phyloP scores from a whole-genome alignment of 306 rosid species.

The Castanopsis chinensis region DNA sequence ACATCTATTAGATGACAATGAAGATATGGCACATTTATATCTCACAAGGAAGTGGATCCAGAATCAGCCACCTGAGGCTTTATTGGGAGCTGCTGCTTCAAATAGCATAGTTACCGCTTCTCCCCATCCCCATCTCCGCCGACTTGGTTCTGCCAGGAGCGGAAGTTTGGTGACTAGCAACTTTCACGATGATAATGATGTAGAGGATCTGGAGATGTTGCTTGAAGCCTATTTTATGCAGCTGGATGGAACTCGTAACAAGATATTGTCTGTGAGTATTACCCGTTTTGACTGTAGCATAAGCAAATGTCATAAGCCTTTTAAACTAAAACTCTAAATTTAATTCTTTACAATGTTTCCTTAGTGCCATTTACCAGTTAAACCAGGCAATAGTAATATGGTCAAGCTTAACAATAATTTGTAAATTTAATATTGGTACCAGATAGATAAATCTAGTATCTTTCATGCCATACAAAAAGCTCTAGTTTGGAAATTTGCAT shows the following conservation, averaged over 20 bases:
- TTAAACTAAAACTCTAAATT: not conserved
- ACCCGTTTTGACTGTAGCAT: not conserved
- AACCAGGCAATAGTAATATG: not conserved
- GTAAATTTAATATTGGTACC: not conserved
- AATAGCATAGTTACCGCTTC: constrained; percentile 34
- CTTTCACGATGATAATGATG: constrained; percentile 58
- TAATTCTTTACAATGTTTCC: not conserved
- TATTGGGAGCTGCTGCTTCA: constrained; percentile 48
- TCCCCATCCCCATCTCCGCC: constrained; percentile 47
- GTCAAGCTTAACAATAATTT: not conserved
- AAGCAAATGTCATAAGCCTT: not conserved
- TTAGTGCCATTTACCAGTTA: not conserved
- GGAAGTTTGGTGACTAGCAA: constrained; percentile 69
- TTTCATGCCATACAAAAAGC: not conserved
- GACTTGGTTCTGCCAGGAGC: constrained; percentile 60
- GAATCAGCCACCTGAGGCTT: constrained; percentile 70
- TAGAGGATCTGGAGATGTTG: constrained; percentile 97
- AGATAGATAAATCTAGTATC: not conserved
- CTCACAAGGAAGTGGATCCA: constrained; percentile 88
- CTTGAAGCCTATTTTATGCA: constrained; percentile 99
- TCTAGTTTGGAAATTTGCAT: not conserved
- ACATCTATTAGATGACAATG: constrained; percentile 91
- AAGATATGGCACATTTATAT: constrained; percentile 94
- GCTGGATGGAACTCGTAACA: constrained; percentile 95
- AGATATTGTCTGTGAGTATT: constrained; percentile 87